Base-by-base conservation (phyloP, 768 basidiomycete genomes). In the Cubamyces lactineus region DNA sequence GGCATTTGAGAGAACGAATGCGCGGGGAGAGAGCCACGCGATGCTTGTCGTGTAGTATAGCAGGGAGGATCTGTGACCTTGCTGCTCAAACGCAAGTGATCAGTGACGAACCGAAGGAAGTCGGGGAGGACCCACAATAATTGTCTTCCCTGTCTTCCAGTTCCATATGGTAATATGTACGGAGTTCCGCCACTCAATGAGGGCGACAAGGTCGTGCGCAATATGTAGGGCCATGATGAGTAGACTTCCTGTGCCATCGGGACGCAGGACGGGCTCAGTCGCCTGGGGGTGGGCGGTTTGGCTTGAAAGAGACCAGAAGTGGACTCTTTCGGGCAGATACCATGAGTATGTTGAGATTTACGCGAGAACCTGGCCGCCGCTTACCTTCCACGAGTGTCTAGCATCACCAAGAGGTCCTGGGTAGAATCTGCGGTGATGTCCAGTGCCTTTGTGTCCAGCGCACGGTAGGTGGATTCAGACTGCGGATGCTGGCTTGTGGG, bases 361-460 rank as follows among this genome's bases (percentile, higher is more conserved):
- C 34, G 11, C 9, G 6, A 34, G 34, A 4, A 34, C 34, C 11
- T 34, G 34, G 34, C 34, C 9, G 5, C 34, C 9, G 78, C 67
- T 41, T 34, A 73, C 72, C 57, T 50, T 5, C 66, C 64, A 38
- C 59, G 56, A 16, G 53, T 34, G 38, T 72, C 70, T 16, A 84
- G 68, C 16, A 83, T 67, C 11, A 81, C 77, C 42, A 87, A 73
- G 41, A 88, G 68, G 64, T 88, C 85, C 67, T 88, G 87, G 2
- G 83, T 79, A 0, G 86, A 84, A 66, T 87, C 86, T 16, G 86
- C 80, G 0, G 84, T 84, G 62, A 87, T 84, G 65, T 87, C 86
- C 49, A 82, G 74, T 39, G 77, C 76, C 5, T 71, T 63, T 6
- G 84, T 46, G 0, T 76, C 77, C 0, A 85, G 50, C 24, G 81